Evolutionary conservation across 2,329 filamentous ascomycete genomes (phyloP).

Genomic region (Penicillium hordei): DNA sequence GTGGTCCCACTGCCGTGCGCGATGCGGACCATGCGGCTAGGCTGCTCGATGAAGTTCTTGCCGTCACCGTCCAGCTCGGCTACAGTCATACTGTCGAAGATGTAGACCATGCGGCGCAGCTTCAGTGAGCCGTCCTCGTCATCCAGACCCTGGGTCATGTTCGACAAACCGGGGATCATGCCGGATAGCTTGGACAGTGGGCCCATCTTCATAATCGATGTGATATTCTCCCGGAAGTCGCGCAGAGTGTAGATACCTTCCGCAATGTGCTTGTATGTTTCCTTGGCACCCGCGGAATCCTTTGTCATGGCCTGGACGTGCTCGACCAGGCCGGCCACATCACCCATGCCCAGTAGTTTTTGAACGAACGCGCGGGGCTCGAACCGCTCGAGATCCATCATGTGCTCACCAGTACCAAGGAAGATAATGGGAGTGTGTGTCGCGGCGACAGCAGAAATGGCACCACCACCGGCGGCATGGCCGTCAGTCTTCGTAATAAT

Average conservation of each 20-base stretch:
- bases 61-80: slow-evolving; percentile 95
- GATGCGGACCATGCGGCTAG: slow-evolving; percentile 87
- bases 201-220: slow-evolving; percentile 99
- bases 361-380: slow-evolving; percentile 89
- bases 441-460: slow-evolving; percentile 94
- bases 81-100: slow-evolving; percentile 96
- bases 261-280: slow-evolving; percentile 98
- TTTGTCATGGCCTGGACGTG: slow-evolving; percentile 94
- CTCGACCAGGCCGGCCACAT: slow-evolving; percentile 91
- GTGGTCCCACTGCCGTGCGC: slow-evolving; percentile 86
- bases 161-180: slow-evolving; percentile 95
- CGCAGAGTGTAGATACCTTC: slow-evolving; percentile 95
- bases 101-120: slow-evolving; percentile 97
- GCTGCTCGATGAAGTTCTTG: slow-evolving; percentile 89
- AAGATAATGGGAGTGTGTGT: slow-evolving; percentile 97
- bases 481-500: slow-evolving; percentile 99
- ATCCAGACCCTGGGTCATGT: slow-evolving; percentile 93
- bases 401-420: slow-evolving; percentile 95
- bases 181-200: slow-evolving; percentile 95
- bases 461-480: slow-evolving; percentile 90
- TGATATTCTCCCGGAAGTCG: slow-evolving; percentile 90
- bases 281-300: slow-evolving; percentile 75
- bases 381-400: slow-evolving; percentile 91
- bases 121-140: slow-evolving; percentile 94
- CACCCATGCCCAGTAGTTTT: slow-evolving; percentile 94